Base-by-base conservation (phyloP, 2,329 filamentous ascomycete species). In the Rosellinia necatrix region DNA sequence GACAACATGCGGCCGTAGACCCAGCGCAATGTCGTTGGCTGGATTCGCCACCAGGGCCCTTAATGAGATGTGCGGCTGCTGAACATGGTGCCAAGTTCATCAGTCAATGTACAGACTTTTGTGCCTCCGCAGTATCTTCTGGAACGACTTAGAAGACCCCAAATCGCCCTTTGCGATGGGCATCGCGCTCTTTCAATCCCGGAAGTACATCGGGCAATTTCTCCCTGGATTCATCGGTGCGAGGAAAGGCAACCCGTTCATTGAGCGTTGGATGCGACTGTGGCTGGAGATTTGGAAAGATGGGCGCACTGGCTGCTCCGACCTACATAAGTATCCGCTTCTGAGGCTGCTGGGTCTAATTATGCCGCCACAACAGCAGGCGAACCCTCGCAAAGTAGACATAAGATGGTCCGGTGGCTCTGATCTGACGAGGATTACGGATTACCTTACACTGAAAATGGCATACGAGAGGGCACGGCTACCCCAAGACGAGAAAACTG, bases 401-500 rank as follows among this genome's bases (percentile, higher is more conserved):
- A n/a, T n/a, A n/a, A n/a, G n/a, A n/a, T n/a, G n/a, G n/a, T n/a
- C n/a, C n/a, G 49, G 27, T 17, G 47, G 34, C 22, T 21, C 47
- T 7, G 24, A 29, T 3, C 13, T n/a, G 4, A 25, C 19, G 15
- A 50, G 19, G 19, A 40, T 50, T 21, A 29, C 34, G 9, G 52
- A 55, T 22, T 55, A 55, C n/a, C 35, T 55, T 15, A 24, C 52
- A 2, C 44, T 42, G 21, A 19, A 42, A 35, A 42, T 24, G 3
- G 41, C 25, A 19, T 55, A 42, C 27, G 52, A 55, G 44, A 43
- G 52, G 17, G 52, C 49, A 15, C 52, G 52, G 25, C 30, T 49
- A 10, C 27, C 49, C 6, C 37, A 43, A 13, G 52, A 55, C 24
- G 12, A 29, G 13, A 21, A 35, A 12, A 30, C 29, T 22, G 22